A percentile compares a stretch with the other conserved stretches of the same genome.
Conservation (phyloP, 305 asterid species). For the Fraxinus paxiana region DNA sequence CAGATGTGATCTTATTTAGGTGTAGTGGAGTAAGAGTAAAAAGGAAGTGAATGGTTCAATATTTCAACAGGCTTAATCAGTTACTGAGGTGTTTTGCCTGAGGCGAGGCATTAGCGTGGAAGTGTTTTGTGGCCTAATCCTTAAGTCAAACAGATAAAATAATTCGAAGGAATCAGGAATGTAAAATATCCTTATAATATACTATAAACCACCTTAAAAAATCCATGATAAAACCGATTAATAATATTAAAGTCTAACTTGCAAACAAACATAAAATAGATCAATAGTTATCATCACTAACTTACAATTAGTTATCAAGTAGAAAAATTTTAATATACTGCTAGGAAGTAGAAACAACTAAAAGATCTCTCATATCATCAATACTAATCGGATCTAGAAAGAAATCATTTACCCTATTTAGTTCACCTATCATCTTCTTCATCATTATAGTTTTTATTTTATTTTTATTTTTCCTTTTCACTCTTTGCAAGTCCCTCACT, state of each 20-base stretch:
- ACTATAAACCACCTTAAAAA: neutral
- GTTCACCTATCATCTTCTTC: neutral
- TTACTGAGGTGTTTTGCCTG: neutral
- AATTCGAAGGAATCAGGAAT: neutral
- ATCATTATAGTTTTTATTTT: neutral
- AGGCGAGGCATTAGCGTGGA: neutral
- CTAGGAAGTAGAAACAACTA: neutral
- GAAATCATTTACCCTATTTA: neutral
- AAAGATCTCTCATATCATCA: neutral
- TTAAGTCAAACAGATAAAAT: neutral
- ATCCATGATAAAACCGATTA: neutral
- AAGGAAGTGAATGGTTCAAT: neutral
- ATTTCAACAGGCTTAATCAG: neutral
- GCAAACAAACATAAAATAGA: neutral
- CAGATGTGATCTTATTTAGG: neutral
- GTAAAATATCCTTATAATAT: neutral
- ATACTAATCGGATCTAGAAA: neutral
- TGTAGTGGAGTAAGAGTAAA: neutral
- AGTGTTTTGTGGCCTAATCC: neutral
- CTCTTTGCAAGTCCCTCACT: neutral
- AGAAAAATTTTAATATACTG: neutral
- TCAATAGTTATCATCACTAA: neutral
- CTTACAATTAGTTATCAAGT: neutral
- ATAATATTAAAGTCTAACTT: neutral
- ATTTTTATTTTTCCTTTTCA: neutral